A percentile compares a stretch with the other conserved stretches of the same genome.
These are phyloP conservation scores for Amanita phalloides DNA, from an alignment of 768 basidiomycete genomes.

Conservation along the genomic window DNA sequence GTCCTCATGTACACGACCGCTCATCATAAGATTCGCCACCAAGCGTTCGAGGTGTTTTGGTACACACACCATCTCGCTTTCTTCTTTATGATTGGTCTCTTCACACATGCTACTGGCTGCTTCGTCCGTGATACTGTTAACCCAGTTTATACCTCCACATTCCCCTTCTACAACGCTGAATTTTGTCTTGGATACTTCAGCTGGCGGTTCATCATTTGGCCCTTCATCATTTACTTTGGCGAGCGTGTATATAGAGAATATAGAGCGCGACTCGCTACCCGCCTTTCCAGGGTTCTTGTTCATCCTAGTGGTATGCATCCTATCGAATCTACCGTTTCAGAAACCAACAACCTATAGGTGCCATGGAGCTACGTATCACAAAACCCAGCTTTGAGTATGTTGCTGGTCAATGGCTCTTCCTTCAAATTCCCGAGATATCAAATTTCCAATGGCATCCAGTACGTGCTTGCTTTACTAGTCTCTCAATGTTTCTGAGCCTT, in stretches of 20 bases:
- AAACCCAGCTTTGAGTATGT: constrained; percentile 91
- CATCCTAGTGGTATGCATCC: constrained; percentile 68
- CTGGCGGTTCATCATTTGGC: constrained; percentile 91
- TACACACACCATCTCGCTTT: constrained; percentile 93
- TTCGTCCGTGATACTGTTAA: constrained; percentile 82
- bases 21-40: constrained; percentile 76
- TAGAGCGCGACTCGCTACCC: constrained; percentile 67
- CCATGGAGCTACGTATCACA: constrained; percentile 88
- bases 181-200: constrained; percentile 88
- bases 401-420: constrained; percentile 85
- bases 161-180: constrained; percentile 84
- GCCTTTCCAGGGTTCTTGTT: constrained; percentile 76
- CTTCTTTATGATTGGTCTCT: constrained; percentile 89
- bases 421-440: constrained; percentile 83
- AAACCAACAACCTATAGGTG: constrained; percentile 32
- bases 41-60: constrained; percentile 96
- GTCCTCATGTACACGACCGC: constrained; percentile 88
- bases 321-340: background rate
- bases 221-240: constrained; percentile 80
- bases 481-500: background rate
- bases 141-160: constrained; percentile 56
- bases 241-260: constrained; percentile 82
- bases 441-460: constrained; percentile 93
- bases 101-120: constrained; percentile 86
- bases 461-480: constrained; percentile 20